phyloP scores from a whole-genome alignment of 345 rosid genomes.

The Pugionium dolabratum region DNA sequence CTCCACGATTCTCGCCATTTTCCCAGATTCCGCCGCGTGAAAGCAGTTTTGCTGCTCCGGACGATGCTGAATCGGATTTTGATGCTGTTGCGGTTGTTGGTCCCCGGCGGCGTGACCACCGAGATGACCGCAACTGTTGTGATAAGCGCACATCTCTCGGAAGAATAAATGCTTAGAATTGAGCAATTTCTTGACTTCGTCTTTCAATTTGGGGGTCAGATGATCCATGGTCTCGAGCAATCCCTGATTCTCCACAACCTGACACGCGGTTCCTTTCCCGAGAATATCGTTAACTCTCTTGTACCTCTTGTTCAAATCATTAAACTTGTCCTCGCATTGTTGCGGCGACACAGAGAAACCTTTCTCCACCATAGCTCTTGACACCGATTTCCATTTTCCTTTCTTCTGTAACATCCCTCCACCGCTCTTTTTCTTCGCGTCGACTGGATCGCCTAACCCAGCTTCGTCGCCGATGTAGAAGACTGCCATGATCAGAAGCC shows the following conservation, averaged over 20 bases:
- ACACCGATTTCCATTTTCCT: conserved; percentile 97
- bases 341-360: conserved; percentile 97
- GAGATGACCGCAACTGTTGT: conserved; percentile 75
- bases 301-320: conserved; percentile 94
- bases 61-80: conserved; percentile 42
- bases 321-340: conserved; percentile 96
- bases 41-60: conserved; percentile 57
- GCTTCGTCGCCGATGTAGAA: conserved; percentile 90
- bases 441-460: conserved; percentile 53
- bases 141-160: conserved; percentile 97
- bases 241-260: conserved; percentile 86
- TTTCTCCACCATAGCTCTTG: conserved; percentile 94
- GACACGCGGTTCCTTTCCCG: conserved; percentile 88
- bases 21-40: conserved; percentile 47
- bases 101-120: conserved; percentile 25
- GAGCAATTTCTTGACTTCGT: conserved; percentile 77
- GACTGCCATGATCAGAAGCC: conserved; percentile 79
- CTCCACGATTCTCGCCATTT: conserved; percentile 46
- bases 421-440: conserved; percentile 52
- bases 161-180: conserved; percentile 94
- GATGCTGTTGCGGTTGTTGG: not conserved
- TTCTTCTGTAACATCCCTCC: conserved; percentile 76
- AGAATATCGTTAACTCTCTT: conserved; percentile 95
- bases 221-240: conserved; percentile 83
- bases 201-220: conserved; percentile 69